Evolutionary conservation across 2,329 filamentous ascomycete species (phyloP), one percentile per base, ranked within the genome.

Genomic region (Chaetoscypha palmicola): DNA sequence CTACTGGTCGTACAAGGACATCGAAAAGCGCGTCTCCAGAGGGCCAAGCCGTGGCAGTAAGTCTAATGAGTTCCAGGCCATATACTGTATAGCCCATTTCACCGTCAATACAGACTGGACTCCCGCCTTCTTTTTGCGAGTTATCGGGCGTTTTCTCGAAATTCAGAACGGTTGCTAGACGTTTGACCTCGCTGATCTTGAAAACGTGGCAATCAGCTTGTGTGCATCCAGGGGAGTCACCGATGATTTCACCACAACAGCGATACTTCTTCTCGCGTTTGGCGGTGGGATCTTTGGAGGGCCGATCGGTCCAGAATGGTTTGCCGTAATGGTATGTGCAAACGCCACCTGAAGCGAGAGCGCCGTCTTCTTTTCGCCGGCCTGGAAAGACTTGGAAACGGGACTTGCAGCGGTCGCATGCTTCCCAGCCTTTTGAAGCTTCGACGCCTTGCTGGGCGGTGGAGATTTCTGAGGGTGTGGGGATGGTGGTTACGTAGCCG

Each of bases 51-150:
- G 91, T 83, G 4, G 86, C 90, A 0, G 92, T 97, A 2, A 98
- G 66, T 7, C 92, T 86, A 45, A 97, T 82, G 14, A 98, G 74
- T 63, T 98, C 92, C 52, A 97, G 69, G 0, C 94, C 92, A 38
- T 83, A 66, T 1, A 86, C 86, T 0, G 94, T 98, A 60, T 94
- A 97, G 3, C 86, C 87, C 92, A 98, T 98, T 62, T 98, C 92
- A 58, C 92, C 97, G 62, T 98, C 92, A 57, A 98, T 91, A 51
- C 81, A 84, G 9, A 97, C 79, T 2, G 84, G 86, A 26, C 76
- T 76, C 41, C 74, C 67, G 1, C 64, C 57, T 0, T 70, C 67
- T 1, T 68, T 70, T 2, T 66, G 56, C 1, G 68, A 62, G 52
- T 88, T 89, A 10, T 71, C 65, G 0, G 90, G 90, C 0, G 92